Percentiles rank a stretch among this genome's conserved stretches.
Evolutionary conservation across 73 alveolate species (phyloP).

Genomic region (Tetrahymena elliotti): DNA sequence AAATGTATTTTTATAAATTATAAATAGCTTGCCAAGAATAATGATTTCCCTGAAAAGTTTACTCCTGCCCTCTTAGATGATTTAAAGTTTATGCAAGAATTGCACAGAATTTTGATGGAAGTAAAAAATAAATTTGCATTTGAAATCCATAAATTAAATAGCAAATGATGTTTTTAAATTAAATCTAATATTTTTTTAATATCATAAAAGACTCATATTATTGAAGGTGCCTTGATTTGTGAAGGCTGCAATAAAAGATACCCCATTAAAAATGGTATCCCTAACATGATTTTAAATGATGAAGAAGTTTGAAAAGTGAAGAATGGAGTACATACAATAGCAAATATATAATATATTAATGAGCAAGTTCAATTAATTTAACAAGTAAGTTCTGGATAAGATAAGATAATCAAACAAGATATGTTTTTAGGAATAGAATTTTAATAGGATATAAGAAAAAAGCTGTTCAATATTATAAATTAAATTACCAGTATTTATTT

Average conservation of each 20-base stretch:
- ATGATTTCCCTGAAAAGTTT: constrained; percentile 20
- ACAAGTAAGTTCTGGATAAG: not conserved
- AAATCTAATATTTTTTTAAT: not conserved
- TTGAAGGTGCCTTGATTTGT: constrained; percentile 63
- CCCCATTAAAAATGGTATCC: constrained; percentile 72
- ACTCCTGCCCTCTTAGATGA: constrained; percentile 39
- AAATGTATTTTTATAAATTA: not conserved
- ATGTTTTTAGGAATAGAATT: not conserved
- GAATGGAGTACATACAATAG: not conserved
- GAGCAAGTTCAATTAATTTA: not conserved
- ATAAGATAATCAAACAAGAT: not conserved
- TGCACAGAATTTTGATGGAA: constrained; percentile 51
- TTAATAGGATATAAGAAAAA: too few relatives aligned
- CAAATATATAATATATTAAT: not conserved
- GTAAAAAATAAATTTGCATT: not conserved
- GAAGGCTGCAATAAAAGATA: constrained; percentile 62
- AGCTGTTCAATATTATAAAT: not conserved
- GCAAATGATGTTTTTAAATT: too few relatives aligned
- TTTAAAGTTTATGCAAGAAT: constrained; percentile 45
- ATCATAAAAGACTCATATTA: constrained; percentile 19
- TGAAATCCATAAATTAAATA: not conserved
- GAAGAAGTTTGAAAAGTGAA: constrained; percentile 58
- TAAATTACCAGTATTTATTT: not conserved
- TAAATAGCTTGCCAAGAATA: constrained; percentile 23
- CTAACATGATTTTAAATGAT: constrained; percentile 66